Percentiles rank a stretch among this genome's conserved stretches.
These are phyloP conservation scores for Arachis hypogaea DNA, from an alignment of 306 rosid species.

Conservation along the genomic window DNA sequence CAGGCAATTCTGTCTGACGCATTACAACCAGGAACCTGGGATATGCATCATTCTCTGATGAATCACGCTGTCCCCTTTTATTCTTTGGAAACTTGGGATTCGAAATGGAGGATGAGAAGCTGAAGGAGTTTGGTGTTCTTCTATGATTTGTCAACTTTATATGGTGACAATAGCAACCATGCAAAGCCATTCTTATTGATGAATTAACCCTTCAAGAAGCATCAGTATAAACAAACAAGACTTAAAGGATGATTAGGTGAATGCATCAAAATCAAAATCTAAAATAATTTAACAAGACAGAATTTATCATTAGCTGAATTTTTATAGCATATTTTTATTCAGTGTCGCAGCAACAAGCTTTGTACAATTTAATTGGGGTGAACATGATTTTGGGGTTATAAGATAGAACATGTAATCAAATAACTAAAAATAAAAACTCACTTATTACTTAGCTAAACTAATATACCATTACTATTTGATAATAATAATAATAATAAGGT, in stretches of 20 bases:
- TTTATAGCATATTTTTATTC: no score
- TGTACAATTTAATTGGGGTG: neutral
- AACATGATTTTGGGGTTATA: neutral
- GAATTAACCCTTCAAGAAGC: conserved; percentile 39
- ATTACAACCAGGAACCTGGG: conserved; percentile 53
- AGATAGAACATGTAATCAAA: neutral
- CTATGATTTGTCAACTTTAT: conserved; percentile 50
- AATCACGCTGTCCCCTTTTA: conserved; percentile 38
- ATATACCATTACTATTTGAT: no score
- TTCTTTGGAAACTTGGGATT: conserved; percentile 45
- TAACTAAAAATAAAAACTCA: neutral
- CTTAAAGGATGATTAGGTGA: neutral
- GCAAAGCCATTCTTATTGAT: conserved; percentile 72
- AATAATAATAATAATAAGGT: no score
- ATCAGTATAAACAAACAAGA: conserved; percentile 9
- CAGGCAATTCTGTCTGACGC: conserved; percentile 56
- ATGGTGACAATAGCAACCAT: conserved; percentile 57
- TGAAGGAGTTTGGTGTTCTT: conserved; percentile 46
- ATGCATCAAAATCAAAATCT: neutral
- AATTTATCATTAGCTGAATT: no score
- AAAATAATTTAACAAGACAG: no score
- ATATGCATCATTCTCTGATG: conserved; percentile 31
- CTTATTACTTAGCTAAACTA: no score
- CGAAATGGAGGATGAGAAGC: conserved; percentile 69
- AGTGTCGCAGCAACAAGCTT: no score